Evolutionary conservation across 768 basidiomycete genomes (phyloP).

Genomic region (Boletus bicolor): DNA sequence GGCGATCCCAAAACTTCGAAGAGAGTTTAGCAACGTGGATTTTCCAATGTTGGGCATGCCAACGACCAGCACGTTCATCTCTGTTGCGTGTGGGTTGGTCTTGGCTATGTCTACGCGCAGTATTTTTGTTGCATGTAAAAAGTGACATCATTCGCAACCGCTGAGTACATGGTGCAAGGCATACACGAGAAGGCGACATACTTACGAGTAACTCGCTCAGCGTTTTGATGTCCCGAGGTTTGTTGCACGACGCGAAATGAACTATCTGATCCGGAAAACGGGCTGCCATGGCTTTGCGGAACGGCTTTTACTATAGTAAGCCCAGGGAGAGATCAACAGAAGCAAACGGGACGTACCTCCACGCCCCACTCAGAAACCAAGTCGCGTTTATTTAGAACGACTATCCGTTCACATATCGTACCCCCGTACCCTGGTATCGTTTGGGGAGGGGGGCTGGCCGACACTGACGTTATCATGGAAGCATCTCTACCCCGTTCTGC

Average conservation of each 20-base stretch:
- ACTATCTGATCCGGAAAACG: slow-evolving; percentile 69
- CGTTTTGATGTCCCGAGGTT: slow-evolving; percentile 58
- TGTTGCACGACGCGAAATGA: slow-evolving; percentile 72
- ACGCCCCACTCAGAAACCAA: slow-evolving; percentile 86
- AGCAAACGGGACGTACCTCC: slow-evolving; percentile 48
- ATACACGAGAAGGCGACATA: slow-evolving; percentile 41
- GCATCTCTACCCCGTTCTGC: slow-evolving; percentile 60
- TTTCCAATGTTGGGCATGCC: slow-evolving; percentile 99
- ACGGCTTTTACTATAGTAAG: slow-evolving; percentile 50
- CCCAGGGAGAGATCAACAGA: slow-evolving; percentile 2
- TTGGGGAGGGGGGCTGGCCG: slow-evolving; percentile 16
- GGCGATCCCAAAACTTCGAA: slow-evolving; percentile 81
- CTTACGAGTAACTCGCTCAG: slow-evolving; percentile 69
- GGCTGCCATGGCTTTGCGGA: slow-evolving; percentile 64
- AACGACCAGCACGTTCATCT: slow-evolving; percentile 86
- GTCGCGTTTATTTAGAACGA: slow-evolving; percentile 93
- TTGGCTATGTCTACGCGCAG: slow-evolving; percentile 58
- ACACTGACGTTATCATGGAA: slow-evolving; percentile 37
- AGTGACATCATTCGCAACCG: neutral
- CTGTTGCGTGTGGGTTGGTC: slow-evolving; percentile 63
- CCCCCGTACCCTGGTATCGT: slow-evolving; percentile 24
- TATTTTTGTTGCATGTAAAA: neutral
- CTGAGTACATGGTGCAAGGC: neutral
- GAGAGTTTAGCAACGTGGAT: slow-evolving; percentile 87
- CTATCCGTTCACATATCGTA: slow-evolving; percentile 70